Percentiles rank a stretch among this genome's conserved stretches.
These are phyloP conservation scores for Neofusicoccum sp. DNA, from an alignment of 2,329 filamentous ascomycete species.

Conservation along the genomic window DNA sequence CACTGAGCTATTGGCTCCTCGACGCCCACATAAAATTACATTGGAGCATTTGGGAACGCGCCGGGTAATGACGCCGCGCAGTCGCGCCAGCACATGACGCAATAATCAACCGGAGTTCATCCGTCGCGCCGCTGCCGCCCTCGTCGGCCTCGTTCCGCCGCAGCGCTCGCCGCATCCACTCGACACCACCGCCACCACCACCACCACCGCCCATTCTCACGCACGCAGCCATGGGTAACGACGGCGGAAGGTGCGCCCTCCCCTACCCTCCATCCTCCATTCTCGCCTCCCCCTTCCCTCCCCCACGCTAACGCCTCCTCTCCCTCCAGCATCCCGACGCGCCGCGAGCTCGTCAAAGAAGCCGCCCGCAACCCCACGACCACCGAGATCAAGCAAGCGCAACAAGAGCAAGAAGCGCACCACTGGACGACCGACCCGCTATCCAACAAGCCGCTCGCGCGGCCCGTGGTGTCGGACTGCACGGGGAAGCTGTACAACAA, in stretches of 20 bases:
- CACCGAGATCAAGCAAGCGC: conserved; percentile 85
- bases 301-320: not conserved
- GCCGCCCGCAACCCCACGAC: conserved; percentile 81
- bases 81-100: conserved; percentile 6
- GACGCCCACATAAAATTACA: too few relatives aligned
- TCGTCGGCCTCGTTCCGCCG: not conserved
- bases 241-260: conserved; percentile 72
- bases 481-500: conserved; percentile 91
- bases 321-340: conserved; percentile 75
- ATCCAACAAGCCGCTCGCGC: conserved; percentile 73
- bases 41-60: too few relatives aligned
- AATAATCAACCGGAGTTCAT: not conserved
- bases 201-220: not conserved
- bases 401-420: conserved; percentile 81
- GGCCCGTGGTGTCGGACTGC: conserved; percentile 81
- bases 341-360: conserved; percentile 93
- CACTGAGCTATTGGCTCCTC: too few relatives aligned
- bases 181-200: not conserved
- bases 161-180: not conserved
- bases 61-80: too few relatives aligned
- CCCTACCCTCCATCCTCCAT: not conserved
- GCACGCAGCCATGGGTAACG: conserved; percentile 77
- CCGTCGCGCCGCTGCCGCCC: not conserved
- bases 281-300: too few relatives aligned
- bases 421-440: conserved; percentile 86